Percentiles rank a stretch among this genome's conserved stretches.
phyloP scores from a whole-genome alignment of 768 basidiomycete genomes.

The Lactarius deliciosus region DNA sequence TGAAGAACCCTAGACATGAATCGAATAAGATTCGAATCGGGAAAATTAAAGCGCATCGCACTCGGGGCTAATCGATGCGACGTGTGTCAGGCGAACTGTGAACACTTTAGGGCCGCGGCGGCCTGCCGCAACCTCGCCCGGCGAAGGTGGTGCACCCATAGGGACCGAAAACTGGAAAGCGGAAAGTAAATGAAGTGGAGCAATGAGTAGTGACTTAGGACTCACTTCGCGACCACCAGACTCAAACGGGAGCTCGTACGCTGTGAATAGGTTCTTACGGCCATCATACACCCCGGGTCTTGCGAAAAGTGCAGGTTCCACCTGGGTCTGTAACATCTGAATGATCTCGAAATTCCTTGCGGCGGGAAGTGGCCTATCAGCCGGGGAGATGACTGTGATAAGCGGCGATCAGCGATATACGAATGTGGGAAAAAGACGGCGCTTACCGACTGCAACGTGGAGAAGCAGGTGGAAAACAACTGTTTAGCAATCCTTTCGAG shows the following conservation, averaged over 20 bases:
- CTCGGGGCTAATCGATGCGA: slow-evolving; percentile 85
- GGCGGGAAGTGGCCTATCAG: slow-evolving; percentile 64
- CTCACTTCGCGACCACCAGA: slow-evolving; percentile 48
- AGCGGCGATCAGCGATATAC: slow-evolving; percentile 2
- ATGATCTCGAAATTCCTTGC: slow-evolving; percentile 72
- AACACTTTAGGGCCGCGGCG: slow-evolving; percentile 57
- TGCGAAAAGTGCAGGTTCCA: slow-evolving; percentile 65
- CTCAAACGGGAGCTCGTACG: slow-evolving; percentile 60
- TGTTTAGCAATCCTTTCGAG: neutral
- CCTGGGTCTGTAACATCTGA: slow-evolving; percentile 53
- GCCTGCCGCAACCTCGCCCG: slow-evolving; percentile 5
- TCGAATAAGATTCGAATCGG: slow-evolving; percentile 3
- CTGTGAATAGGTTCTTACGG: slow-evolving; percentile 71
- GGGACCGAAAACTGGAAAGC: slow-evolving; percentile 58
- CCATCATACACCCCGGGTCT: slow-evolving; percentile 78
- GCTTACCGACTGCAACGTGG: slow-evolving; percentile 45
- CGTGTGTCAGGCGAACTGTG: slow-evolving; percentile 62
- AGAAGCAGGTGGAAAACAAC: neutral
- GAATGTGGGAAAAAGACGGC: neutral
- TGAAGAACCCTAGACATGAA: slow-evolving; percentile 50
- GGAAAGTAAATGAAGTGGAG: slow-evolving; percentile 15
- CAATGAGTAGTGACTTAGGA: slow-evolving; percentile 5
- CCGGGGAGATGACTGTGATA: slow-evolving; percentile 59
- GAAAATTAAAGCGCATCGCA: slow-evolving; percentile 41
- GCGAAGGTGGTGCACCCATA: slow-evolving; percentile 39